Percentiles rank a stretch among this genome's conserved stretches.
Conservation (phyloP, 768 basidiomycete species). For the Psilocybe cyanescens region DNA sequence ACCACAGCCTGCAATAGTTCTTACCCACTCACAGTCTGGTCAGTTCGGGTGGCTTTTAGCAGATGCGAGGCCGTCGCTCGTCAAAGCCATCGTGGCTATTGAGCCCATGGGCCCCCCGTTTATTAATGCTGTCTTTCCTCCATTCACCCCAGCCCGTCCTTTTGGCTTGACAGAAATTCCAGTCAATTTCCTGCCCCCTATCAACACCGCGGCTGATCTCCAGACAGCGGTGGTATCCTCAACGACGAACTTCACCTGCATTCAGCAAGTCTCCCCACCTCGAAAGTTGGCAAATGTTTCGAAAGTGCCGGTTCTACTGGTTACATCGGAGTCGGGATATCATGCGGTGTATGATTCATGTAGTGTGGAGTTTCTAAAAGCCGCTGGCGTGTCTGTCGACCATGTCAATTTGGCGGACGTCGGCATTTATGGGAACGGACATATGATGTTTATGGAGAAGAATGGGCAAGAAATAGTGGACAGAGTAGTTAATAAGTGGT, state of each 20-base stretch:
- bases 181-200: conserved; percentile 47
- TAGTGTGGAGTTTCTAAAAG: conserved; percentile 44
- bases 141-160: conserved; percentile 37
- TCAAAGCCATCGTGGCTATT: conserved; percentile 43
- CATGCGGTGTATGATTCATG: conserved; percentile 50
- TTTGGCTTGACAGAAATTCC: conserved; percentile 55
- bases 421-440: conserved; percentile 56
- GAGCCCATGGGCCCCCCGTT: conserved; percentile 59
- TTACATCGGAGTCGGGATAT: conserved; percentile 54
- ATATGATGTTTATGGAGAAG: conserved; percentile 61
- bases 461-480: conserved; percentile 48
- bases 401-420: conserved; percentile 42
- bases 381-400: conserved; percentile 48
- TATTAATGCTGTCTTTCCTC: conserved; percentile 40
- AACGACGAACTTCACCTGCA: conserved; percentile 23
- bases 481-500: conserved; percentile 43
- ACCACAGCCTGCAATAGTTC: conserved; percentile 44
- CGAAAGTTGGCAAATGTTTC: conserved; percentile 44
- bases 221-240: conserved; percentile 28
- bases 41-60: conserved; percentile 52
- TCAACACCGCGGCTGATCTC: conserved; percentile 42
- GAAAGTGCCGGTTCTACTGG: conserved; percentile 46
- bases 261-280: conserved; percentile 46
- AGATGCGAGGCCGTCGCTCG: conserved; percentile 15
- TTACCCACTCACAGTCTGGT: conserved; percentile 57